These are phyloP conservation scores for Mikania micrantha DNA, from an alignment of 129 eudicot species.

Conservation along the genomic window DNA sequence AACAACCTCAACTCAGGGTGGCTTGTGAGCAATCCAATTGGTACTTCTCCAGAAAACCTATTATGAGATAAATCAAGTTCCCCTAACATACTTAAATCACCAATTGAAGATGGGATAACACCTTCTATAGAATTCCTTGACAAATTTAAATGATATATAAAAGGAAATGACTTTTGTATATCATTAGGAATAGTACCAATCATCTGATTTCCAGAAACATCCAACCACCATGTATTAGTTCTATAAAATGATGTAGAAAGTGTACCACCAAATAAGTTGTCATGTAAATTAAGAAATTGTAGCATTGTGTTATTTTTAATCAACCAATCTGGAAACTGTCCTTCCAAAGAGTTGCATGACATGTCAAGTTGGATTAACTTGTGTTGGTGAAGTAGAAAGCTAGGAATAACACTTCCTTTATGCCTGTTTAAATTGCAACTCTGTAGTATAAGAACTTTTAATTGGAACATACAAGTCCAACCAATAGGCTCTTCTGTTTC, in stretches of 20 bases:
- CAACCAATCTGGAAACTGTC: conserved; percentile 27
- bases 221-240: neutral
- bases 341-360: conserved; percentile 12
- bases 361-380: conserved; percentile 14
- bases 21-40: conserved; percentile 3
- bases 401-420: neutral
- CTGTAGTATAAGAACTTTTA: neutral
- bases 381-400: conserved; percentile 20
- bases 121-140: conserved; percentile 17
- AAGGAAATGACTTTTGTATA: neutral
- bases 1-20: neutral
- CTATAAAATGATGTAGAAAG: neutral
- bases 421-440: conserved; percentile 16
- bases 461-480: conserved; percentile 23
- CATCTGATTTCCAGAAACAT: conserved; percentile 12
- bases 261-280: conserved; percentile 4
- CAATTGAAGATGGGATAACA: conserved; percentile 8
- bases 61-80: conserved; percentile 23
- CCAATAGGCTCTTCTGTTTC: neutral
- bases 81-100: neutral
- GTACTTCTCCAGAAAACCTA: conserved; percentile 24
- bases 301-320: conserved; percentile 16
- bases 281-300: neutral
- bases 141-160: neutral
- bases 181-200: neutral